Percentiles rank a stretch among this genome's conserved stretches.
These are phyloP conservation scores for California macrophylla DNA, from an alignment of 441 rosid genomes.

Conservation along the genomic window DNA sequence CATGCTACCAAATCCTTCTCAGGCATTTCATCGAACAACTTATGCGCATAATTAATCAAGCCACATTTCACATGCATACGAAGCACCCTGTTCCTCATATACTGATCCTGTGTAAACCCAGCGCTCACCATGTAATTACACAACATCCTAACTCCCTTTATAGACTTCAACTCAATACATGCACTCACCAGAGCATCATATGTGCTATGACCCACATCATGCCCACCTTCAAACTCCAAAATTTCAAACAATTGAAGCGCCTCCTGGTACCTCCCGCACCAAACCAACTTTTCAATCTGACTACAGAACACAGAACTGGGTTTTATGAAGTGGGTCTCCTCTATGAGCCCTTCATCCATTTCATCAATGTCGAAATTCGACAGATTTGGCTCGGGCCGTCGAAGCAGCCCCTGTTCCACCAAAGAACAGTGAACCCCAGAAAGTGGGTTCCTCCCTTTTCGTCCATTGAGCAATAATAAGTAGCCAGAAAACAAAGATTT, in stretches of 20 bases:
- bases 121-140: constrained; percentile 38
- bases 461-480: constrained; percentile 3
- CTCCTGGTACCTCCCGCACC: constrained; percentile 43
- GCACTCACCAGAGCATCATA: constrained; percentile 67
- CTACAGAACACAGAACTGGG: constrained; percentile 46
- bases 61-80: constrained; percentile 68
- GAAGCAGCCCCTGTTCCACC: constrained; percentile 37
- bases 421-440: constrained; percentile 38
- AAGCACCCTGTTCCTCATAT: constrained; percentile 62
- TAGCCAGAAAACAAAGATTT: constrained; percentile 19
- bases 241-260: constrained; percentile 80
- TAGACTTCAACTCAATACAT: constrained; percentile 62
- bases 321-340: constrained; percentile 28
- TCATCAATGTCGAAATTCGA: constrained; percentile 21
- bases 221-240: constrained; percentile 49
- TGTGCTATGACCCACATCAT: constrained; percentile 42
- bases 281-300: constrained; percentile 66
- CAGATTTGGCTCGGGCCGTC: constrained; percentile 46
- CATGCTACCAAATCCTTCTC: constrained; percentile 58
- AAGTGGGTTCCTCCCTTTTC: constrained; percentile 38
- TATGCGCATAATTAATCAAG: constrained; percentile 63
- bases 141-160: constrained; percentile 60
- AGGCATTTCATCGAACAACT: constrained; percentile 64
- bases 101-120: constrained; percentile 50
- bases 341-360: constrained; percentile 2